These are phyloP conservation scores for Teunomyces barrocoloradensis DNA, from an alignment of 805 yeast species.

Conservation along the genomic window DNA sequence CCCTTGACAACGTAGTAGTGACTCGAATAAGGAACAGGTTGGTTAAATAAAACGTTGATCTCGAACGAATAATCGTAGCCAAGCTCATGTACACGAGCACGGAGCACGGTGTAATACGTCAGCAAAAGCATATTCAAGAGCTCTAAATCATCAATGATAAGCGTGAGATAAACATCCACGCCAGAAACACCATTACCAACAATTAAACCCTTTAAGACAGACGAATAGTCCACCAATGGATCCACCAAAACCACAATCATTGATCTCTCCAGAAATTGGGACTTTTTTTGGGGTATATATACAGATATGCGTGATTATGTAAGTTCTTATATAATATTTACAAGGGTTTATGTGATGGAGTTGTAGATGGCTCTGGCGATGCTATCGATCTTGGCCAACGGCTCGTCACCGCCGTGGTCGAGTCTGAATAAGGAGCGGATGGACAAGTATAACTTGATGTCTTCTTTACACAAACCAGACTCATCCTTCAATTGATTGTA, in stretches of 20 bases:
- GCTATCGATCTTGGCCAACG: conserved; percentile 12
- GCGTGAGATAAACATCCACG: conserved; percentile 25
- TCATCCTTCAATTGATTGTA: conserved; percentile 18
- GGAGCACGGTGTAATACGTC: conserved; percentile 24
- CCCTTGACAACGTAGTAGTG: neutral
- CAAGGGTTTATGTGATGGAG: neutral
- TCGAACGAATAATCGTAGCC: conserved; percentile 25
- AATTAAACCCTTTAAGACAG: conserved; percentile 9
- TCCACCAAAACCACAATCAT: neutral
- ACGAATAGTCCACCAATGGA: conserved; percentile 9
- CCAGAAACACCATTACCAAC: neutral
- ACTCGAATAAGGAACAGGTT: neutral
- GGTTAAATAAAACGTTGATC: conserved; percentile 30
- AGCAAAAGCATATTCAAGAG: conserved; percentile 28
- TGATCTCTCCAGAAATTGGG: neutral
- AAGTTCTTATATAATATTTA: no score
- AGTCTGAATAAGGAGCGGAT: conserved; percentile 18
- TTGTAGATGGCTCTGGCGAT: conserved; percentile 11
- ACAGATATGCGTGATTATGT: no score
- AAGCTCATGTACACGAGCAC: conserved; percentile 17
- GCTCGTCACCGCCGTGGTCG: conserved; percentile 10
- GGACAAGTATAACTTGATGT: conserved; percentile 17
- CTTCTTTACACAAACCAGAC: conserved; percentile 12
- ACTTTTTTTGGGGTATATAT: no score
- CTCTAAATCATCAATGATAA: conserved; percentile 17